These are phyloP conservation scores for Antrodiella citrinella DNA, from an alignment of 768 basidiomycete genomes.

Conservation along the genomic window DNA sequence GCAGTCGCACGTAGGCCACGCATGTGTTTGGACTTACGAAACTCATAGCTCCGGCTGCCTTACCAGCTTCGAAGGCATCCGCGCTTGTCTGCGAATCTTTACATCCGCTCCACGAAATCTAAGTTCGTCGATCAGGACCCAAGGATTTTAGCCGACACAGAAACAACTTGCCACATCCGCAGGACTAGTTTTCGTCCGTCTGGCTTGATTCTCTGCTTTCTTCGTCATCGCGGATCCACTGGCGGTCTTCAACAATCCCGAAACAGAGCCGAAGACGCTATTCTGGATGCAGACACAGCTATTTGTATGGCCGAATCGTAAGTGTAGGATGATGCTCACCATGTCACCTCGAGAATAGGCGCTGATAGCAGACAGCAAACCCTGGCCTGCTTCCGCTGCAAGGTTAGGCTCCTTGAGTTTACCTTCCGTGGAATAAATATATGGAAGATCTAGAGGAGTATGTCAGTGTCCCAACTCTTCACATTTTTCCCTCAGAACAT, in stretches of 20 bases:
- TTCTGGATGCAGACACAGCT: conserved; percentile 17
- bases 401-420: conserved; percentile 93
- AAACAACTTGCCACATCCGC: conserved; percentile 76
- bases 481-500: neutral
- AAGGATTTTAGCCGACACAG: neutral
- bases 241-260: conserved; percentile 67
- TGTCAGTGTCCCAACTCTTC: conserved; percentile 39
- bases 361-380: conserved; percentile 67
- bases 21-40: conserved; percentile 39
- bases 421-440: conserved; percentile 86
- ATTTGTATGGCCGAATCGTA: neutral
- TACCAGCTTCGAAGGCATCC: conserved; percentile 65
- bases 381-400: conserved; percentile 80
- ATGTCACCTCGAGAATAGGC: conserved; percentile 78
- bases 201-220: conserved; percentile 56
- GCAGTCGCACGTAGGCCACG: neutral
- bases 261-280: conserved; percentile 67
- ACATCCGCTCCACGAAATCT: conserved; percentile 84
- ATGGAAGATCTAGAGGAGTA: conserved; percentile 33
- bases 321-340: conserved; percentile 14
- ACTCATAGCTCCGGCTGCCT: conserved; percentile 77
- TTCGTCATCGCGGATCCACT: conserved; percentile 53
- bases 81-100: conserved; percentile 83
- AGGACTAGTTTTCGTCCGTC: conserved; percentile 54
- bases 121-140: neutral